A percentile compares a stretch with the other conserved stretches of the same genome.
Evolutionary conservation across 352 stramenopile species (phyloP).

Genomic region (Phytopythium aichiense): DNA sequence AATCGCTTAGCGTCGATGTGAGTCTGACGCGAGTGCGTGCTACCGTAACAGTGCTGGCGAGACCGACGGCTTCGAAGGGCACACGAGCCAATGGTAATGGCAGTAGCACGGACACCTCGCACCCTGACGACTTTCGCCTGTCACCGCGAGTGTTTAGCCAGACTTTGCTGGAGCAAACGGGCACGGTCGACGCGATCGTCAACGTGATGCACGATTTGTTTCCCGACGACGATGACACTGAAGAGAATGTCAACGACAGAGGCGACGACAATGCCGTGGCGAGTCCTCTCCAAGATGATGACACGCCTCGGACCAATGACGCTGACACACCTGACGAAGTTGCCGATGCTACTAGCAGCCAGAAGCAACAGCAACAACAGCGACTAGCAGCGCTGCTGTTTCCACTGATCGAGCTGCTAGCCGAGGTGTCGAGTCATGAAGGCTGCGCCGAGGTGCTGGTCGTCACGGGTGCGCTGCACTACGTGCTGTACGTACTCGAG

Average conservation of each 20-base stretch:
- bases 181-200: constrained; percentile 52
- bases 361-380: constrained; percentile 2
- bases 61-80: constrained; percentile 16
- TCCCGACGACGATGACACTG: constrained; percentile 36
- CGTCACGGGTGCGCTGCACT: constrained; percentile 55
- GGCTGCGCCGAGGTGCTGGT: constrained; percentile 65
- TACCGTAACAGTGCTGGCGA: constrained; percentile 4
- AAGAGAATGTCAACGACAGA: constrained; percentile 1
- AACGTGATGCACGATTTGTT: constrained; percentile 66
- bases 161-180: constrained; percentile 65
- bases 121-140: constrained; percentile 49
- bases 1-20: not conserved
- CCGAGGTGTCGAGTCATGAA: constrained; percentile 64
- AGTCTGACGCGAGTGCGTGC: not conserved
- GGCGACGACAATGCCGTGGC: not conserved
- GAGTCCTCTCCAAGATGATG: not conserved
- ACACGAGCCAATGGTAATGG: not conserved
- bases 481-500: constrained; percentile 62
- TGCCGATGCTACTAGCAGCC: not conserved
- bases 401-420: constrained; percentile 53
- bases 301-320: not conserved
- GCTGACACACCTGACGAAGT: not conserved
- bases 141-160: constrained; percentile 59
- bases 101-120: constrained; percentile 27
- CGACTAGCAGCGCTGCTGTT: constrained; percentile 41